Evolutionary conservation across 768 basidiomycete genomes (phyloP).

Genomic region (Panellus pusillus): DNA sequence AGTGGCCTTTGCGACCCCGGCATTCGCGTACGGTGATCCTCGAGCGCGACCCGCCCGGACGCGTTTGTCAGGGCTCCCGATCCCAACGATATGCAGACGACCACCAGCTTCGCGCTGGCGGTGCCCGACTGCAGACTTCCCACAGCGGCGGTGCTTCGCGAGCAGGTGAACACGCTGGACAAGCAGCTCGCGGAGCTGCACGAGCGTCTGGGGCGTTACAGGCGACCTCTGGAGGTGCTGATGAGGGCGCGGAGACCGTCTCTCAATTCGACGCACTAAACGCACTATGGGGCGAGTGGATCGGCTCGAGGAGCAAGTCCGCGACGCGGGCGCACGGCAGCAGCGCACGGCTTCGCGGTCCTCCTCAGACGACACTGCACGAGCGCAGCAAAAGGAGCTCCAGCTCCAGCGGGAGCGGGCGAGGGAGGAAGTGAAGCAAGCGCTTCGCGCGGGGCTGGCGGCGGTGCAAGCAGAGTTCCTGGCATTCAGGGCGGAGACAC

Average conservation of each 20-base stretch:
- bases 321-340: neutral
- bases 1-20: too few species aligned
- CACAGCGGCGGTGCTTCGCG: neutral
- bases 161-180: conserved; percentile 9
- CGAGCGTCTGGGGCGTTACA: neutral
- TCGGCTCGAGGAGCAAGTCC: neutral
- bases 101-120: too few species aligned
- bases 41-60: too few species aligned
- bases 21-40: too few species aligned
- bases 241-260: neutral
- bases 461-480: conserved; percentile 13
- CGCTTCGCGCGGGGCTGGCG: neutral
- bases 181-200: conserved; percentile 7
- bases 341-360: too few species aligned
- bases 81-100: too few species aligned
- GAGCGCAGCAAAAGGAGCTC: too few species aligned
- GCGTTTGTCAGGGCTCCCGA: too few species aligned
- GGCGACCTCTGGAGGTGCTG: neutral
- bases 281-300: neutral
- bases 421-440: neutral
- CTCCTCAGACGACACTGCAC: too few species aligned
- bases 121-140: neutral
- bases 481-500: conserved; percentile 10
- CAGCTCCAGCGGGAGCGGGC: too few species aligned
- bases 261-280: neutral